Base-by-base conservation (phyloP, 208 protist species). In the Leishmania braziliensis region DNA sequence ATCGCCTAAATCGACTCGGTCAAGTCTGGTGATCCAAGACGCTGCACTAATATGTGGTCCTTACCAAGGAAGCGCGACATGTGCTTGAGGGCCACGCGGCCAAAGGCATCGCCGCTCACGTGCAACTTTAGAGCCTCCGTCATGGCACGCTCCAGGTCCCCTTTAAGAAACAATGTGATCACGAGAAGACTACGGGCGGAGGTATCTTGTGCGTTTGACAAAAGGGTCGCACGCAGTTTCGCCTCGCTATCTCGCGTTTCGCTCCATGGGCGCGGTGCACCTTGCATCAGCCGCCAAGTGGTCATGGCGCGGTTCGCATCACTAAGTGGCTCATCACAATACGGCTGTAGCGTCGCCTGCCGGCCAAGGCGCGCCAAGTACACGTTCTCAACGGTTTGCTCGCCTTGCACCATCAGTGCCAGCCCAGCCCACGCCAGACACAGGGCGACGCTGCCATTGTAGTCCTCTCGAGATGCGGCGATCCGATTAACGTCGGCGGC, bases 61-160 rank as follows among this genome's bases (percentile, higher is more conserved):
- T 33, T 54, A 0, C 95, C 95, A 16, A 96, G 74, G 84, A 94
- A 97, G 23, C 72, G 63, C n/a, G 65, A 48, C n/a, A 96, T 82
- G 12, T 86, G 79, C 60, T 86, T 82, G 76, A 96, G 81, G 29
- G 95, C 95, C 3, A 88, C 75, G 0, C 83, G 69, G 14, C 95
- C 95, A 78, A 93, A 97, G 20, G 83, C 63, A 3, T 88, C 77
- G 1, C 80, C 78, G 6, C 90, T 69, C 3, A 81, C 79, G 54
- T 90, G 84, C 75, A 96, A 77, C 85, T 96, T 97, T 46, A 96
- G 63, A 36, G 92, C 93, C 90, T 97, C 95, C 53, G 95, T 97
- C 66, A 97, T 70, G 54, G 86, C 89, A 14, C 93, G 91, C 87
- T 97, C 92, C n/a, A 97, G 29, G 68, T 97, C 95, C 5, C 93